These are phyloP conservation scores for Ephemerocybe angulata DNA, from an alignment of 768 basidiomycete species.

Conservation along the genomic window DNA sequence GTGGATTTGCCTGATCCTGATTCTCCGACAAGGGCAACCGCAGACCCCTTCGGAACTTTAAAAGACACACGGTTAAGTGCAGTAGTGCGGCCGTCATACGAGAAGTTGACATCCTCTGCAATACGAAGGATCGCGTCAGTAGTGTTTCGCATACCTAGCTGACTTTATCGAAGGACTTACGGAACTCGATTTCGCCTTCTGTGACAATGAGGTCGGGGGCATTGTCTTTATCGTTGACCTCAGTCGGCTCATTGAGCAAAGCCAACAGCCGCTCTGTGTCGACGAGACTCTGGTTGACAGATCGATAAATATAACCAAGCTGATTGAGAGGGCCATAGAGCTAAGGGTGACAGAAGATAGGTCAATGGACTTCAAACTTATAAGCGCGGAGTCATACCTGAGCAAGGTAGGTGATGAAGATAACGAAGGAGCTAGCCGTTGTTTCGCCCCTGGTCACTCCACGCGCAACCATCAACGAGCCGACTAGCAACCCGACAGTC, in stretches of 20 bases:
- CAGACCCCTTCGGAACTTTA: conserved; percentile 80
- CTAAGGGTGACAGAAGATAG: conserved; percentile 26
- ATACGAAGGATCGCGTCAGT: conserved; percentile 5
- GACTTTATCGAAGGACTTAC: conserved; percentile 37
- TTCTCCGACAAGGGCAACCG: conserved; percentile 87
- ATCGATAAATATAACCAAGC: conserved; percentile 75
- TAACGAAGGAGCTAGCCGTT: conserved; percentile 61
- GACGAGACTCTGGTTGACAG: conserved; percentile 69
- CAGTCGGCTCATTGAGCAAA: conserved; percentile 76
- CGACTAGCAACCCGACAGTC: conserved; percentile 77
- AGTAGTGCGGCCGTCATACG: conserved; percentile 69
- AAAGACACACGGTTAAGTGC: conserved; percentile 81
- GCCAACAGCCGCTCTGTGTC: conserved; percentile 84
- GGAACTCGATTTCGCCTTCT: conserved; percentile 84
- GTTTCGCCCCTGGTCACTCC: conserved; percentile 56
- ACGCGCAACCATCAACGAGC: conserved; percentile 73
- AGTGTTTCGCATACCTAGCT: no score
- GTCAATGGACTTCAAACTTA: background rate
- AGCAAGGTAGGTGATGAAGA: conserved; percentile 78
- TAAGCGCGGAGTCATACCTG: conserved; percentile 46
- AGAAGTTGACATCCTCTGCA: conserved; percentile 80
- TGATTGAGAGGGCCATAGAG: conserved; percentile 74
- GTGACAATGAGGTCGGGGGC: conserved; percentile 70
- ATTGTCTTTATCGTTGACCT: conserved; percentile 76
- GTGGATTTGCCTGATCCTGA: conserved; percentile 83